Percentiles rank a stretch among this genome's conserved stretches.
These are phyloP conservation scores for Wallacemonas collosoma DNA, from an alignment of 208 protist species.

Conservation along the genomic window DNA sequence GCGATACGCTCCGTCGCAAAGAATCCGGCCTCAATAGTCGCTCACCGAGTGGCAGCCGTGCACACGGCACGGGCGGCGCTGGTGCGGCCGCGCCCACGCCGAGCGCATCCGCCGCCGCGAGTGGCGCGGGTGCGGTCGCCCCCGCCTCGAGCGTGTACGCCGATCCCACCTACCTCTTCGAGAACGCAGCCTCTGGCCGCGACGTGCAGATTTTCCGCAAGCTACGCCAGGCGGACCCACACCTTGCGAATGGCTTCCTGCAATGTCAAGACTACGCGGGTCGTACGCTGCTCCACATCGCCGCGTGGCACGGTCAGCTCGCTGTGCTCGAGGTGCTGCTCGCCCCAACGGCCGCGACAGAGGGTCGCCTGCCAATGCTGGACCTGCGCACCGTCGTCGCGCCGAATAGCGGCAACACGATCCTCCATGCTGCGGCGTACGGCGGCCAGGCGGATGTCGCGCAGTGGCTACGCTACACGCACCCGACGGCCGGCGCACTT, in stretches of 20 bases:
- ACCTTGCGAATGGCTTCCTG: conserved; percentile 63
- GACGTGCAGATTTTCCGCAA: conserved; percentile 49
- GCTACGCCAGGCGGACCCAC: conserved; percentile 63
- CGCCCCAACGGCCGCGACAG: conserved; percentile 21
- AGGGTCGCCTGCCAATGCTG: conserved; percentile 23
- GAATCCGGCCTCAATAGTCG: neutral
- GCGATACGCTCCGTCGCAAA: conserved; percentile 9
- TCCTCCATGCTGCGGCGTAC: conserved; percentile 74
- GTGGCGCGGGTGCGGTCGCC: conserved; percentile 3
- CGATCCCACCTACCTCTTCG: conserved; percentile 41
- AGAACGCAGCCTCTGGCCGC: conserved; percentile 38
- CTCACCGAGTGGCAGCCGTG: neutral
- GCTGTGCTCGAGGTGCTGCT: conserved; percentile 69
- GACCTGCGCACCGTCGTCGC: conserved; percentile 56
- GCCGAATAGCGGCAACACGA: conserved; percentile 64
- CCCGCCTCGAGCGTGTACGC: conserved; percentile 31
- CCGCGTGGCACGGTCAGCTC: conserved; percentile 77
- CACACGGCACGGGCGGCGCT: neutral
- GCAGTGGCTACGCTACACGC: conserved; percentile 68
- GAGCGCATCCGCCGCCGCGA: conserved; percentile 16
- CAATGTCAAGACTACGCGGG: conserved; percentile 73
- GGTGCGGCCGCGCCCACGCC: neutral
- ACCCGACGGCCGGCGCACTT: conserved; percentile 41
- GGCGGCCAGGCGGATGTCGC: conserved; percentile 55
- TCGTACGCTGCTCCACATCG: conserved; percentile 76